Base-by-base conservation (phyloP, 1,284 basidiomycete genomes). In the Sanghuangporus baumii region DNA sequence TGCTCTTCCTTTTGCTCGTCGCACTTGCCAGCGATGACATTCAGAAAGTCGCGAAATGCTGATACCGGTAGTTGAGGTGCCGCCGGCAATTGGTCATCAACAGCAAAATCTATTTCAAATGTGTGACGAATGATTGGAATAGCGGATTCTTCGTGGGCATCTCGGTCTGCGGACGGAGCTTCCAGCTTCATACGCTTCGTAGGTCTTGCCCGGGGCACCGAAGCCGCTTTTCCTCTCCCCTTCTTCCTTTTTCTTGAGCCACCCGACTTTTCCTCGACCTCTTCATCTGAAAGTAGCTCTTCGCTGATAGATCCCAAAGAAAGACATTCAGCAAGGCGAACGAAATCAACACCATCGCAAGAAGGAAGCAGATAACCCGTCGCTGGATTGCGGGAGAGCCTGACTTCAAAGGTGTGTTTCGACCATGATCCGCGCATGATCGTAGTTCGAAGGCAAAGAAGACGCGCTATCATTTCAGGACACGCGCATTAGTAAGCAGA, bases 21-120 rank as follows among this genome's bases (percentile, higher is more conserved):
- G 43, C 51, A 55, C 16, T 48, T 63, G n/a, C 40, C 55, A 47
- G 14, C 37, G 3, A 63, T 6, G 5, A 46, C 38, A n/a, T 59
- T 11, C 7, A 59, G 20, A 18, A 63, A 59, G 26, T 59, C 57
- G 5, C 34, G 40, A 31, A 43, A 46, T 18, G 37, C n/a, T 14
- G 61, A 55, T 18, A 59, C 16, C 14, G 18, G n/a, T 20, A 14
- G 37, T 12, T 34, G n/a, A 12, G 16, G 8, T 16, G 34, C 62
- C 51, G 37, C 18, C 36, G 20, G 9, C 18, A 20, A 46, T 40
- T 50, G 26, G 11, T 59, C 43, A 38, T 20, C 36, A 37, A 41
- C 37, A 52, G 20, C 20, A 40, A 62, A 59, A 46, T 63, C 57
- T 55, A 63, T 59, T 55, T 63, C 62, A 34, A 59, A 63, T 1